Evolutionary conservation across 2,329 filamentous ascomycete genomes (phyloP), one percentile per base, ranked within the genome.

Genomic region (Aspergillus quadrilineatus): DNA sequence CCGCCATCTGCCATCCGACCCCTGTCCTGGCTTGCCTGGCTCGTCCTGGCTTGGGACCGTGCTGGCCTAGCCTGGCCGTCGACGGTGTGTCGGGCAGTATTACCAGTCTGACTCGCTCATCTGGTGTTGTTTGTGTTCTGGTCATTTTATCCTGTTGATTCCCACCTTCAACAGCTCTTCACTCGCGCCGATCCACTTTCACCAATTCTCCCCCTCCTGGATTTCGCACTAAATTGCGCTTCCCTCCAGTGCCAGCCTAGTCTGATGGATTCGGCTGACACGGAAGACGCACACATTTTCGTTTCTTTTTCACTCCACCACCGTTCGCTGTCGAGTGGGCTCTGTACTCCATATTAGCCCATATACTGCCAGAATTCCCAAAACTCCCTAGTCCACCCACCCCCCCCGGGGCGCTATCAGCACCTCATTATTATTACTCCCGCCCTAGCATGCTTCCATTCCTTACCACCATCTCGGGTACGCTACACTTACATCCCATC

Each of bases 381-480:
- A 22, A 22, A 22, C 22, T 22, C 22, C 22, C 22, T 22, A 22
- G 22, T 22, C 22, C 22, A 22, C 3, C 22, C 22, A 22, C 22
- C 22, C 17, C 48, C 48, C 48, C 48, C 17, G 1, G 17, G 48
- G 37, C 48, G 17, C 48, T 45, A 53, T 57, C 43, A 53, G 43
- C 44, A 45, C 47, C 43, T 47, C 42, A 29, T 36, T 44, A 37
- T 50, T 50, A 44, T 37, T 55, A 37, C 50, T 44, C 9, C 34
- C 34, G 34, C 48, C 48, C 46, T 49, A 49, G 29, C 46, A 49
- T 50, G 37, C 36, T 50, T 50, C 50, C 17, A 49, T 34, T 50
- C 47, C 55, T 60, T 58, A 56, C 60, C 60, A 58, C 53, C 55
- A 49, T 49, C 50, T 34, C 60, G 58, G 60, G 53, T 56, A 28